phyloP scores from a whole-genome alignment of 805 yeast genomes.

The Brettanomyces anomalus region DNA sequence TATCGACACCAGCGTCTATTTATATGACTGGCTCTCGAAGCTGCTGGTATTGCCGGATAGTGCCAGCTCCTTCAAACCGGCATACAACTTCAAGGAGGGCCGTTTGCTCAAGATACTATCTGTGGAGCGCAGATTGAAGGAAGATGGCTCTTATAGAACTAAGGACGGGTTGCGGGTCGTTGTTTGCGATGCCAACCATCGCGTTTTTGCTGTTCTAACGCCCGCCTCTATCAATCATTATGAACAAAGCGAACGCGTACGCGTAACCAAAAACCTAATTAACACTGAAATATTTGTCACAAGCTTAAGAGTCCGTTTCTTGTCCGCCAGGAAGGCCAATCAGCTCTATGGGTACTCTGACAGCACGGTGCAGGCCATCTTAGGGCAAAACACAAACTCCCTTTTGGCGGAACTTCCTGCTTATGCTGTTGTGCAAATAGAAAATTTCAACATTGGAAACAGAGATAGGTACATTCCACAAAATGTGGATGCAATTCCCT shows the following conservation, averaged over 20 bases:
- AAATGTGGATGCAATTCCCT: slow-evolving; percentile 9
- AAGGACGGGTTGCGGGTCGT: slow-evolving; percentile 7
- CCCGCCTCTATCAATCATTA: slow-evolving; percentile 9
- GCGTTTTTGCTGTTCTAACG: slow-evolving; percentile 9
- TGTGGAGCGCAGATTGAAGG: neutral
- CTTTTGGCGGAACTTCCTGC: neutral
- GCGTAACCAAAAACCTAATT: slow-evolving; percentile 11
- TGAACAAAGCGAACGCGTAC: slow-evolving; percentile 11
- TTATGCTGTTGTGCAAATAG: slow-evolving; percentile 11
- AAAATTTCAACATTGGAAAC: slow-evolving; percentile 10
- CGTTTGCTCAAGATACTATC: slow-evolving; percentile 2
- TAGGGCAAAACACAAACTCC: neutral
- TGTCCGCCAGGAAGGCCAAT: slow-evolving; percentile 8
- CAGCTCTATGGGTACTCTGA: slow-evolving; percentile 4
- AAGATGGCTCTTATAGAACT: slow-evolving; percentile 1
- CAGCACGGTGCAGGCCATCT: neutral
- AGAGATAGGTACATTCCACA: slow-evolving; percentile 14
- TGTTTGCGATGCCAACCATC: slow-evolving; percentile 13
- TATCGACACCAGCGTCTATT: neutral
- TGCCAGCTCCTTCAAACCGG: slow-evolving; percentile 3
- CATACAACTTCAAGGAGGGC: neutral
- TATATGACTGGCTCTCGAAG: slow-evolving; percentile 1
- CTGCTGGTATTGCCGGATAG: neutral
- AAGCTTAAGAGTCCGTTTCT: slow-evolving; percentile 7
- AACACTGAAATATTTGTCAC: slow-evolving; percentile 10